Conservation (phyloP, 2,329 filamentous ascomycete genomes). For the Aspergillus unguis region DNA sequence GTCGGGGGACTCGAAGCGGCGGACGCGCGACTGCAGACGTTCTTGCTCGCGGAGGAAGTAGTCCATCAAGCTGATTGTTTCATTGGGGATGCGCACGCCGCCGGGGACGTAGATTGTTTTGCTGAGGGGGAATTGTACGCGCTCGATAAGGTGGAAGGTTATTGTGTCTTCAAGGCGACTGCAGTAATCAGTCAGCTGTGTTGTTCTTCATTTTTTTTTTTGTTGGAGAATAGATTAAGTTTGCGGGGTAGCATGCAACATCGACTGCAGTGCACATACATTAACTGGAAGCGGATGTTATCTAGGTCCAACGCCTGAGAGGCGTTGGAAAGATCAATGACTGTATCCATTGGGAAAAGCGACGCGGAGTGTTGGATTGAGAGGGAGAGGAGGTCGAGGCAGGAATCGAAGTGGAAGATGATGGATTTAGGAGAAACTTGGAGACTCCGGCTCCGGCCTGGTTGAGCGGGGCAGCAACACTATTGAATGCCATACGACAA, state of each 20-base stretch:
- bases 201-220: neutral
- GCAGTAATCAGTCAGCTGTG: slow-evolving; percentile 4
- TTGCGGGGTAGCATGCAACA: slow-evolving; percentile 5
- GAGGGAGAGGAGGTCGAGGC: neutral
- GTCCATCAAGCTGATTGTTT: slow-evolving; percentile 78
- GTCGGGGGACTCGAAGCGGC: slow-evolving; percentile 92
- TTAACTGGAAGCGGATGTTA: slow-evolving; percentile 90
- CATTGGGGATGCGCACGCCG: slow-evolving; percentile 73
- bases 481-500: no score
- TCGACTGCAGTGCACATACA: slow-evolving; percentile 57
- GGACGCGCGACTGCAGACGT: slow-evolving; percentile 83
- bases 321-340: slow-evolving; percentile 82
- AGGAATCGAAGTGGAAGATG: slow-evolving; percentile 12
- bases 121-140: slow-evolving; percentile 95
- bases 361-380: neutral
- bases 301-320: slow-evolving; percentile 81
- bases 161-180: slow-evolving; percentile 98
- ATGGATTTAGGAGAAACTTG: neutral
- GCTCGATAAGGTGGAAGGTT: slow-evolving; percentile 93
- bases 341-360: slow-evolving; percentile 70
- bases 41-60: slow-evolving; percentile 92
- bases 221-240: neutral
- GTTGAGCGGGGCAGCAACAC: no score
- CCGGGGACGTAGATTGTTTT: slow-evolving; percentile 74
- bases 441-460: no score